Conservation (phyloP, 805 yeast species). For the Cyberlindnera mississippiensis region DNA sequence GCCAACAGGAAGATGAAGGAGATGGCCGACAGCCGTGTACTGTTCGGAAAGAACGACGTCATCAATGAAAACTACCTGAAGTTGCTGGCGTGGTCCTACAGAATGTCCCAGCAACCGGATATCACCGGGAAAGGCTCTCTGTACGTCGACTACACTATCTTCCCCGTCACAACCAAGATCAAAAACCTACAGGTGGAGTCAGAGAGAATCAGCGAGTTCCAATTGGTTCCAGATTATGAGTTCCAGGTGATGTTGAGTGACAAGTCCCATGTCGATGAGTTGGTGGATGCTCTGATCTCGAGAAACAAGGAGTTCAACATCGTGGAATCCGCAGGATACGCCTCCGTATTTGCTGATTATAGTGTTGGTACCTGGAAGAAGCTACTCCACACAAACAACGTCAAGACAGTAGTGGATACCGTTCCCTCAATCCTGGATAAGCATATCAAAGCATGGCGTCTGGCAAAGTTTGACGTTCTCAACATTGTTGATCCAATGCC, state of each 20-base stretch:
- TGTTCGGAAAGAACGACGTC: conserved; percentile 10
- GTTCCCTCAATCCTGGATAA: conserved; percentile 15
- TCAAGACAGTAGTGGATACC: conserved; percentile 9
- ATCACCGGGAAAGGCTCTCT: conserved; percentile 5
- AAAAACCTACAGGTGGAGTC: neutral
- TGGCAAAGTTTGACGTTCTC: conserved; percentile 9
- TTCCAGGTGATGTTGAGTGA: conserved; percentile 16
- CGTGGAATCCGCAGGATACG: conserved; percentile 6
- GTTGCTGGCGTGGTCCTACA: conserved; percentile 19
- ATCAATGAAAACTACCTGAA: conserved; percentile 21
- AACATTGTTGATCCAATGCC: conserved; percentile 19
- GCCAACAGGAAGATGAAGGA: conserved; percentile 9
- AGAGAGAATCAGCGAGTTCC: conserved; percentile 3
- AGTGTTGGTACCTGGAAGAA: conserved; percentile 12
- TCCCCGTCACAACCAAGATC: conserved; percentile 8
- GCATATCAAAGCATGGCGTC: conserved; percentile 13
- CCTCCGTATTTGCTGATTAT: conserved; percentile 19
- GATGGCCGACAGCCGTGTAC: conserved; percentile 7
- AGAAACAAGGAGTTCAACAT: conserved; percentile 14
- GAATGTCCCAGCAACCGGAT: conserved; percentile 1
- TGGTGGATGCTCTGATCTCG: conserved; percentile 10
- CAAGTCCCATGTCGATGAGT: conserved; percentile 2
- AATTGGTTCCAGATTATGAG: conserved; percentile 11
- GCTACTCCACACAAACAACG: conserved; percentile 16
- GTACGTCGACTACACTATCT: conserved; percentile 17